These are phyloP conservation scores for Alternaria arbusti DNA, from an alignment of 2,329 filamentous ascomycete genomes.

Conservation along the genomic window DNA sequence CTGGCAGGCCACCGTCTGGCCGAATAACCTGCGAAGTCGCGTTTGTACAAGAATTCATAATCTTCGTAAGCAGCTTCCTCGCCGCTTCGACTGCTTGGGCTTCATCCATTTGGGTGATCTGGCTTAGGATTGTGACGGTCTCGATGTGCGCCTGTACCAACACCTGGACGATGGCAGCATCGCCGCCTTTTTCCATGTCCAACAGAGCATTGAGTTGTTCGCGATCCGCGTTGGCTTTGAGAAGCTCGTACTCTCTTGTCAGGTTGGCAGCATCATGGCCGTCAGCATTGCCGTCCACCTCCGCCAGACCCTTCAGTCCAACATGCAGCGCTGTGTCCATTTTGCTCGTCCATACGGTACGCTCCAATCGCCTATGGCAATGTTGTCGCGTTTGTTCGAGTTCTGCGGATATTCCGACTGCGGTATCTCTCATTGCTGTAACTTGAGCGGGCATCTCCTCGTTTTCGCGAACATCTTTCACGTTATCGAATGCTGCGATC, in stretches of 20 bases:
- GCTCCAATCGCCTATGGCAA: slow-evolving; percentile 82
- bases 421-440: slow-evolving; percentile 80
- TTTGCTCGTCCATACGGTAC: slow-evolving; percentile 83
- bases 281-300: slow-evolving; percentile 69
- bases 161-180: slow-evolving; percentile 79
- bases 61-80: slow-evolving; percentile 74
- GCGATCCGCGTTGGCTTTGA: slow-evolving; percentile 81
- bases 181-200: slow-evolving; percentile 83
- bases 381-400: slow-evolving; percentile 90
- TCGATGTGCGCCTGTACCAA: slow-evolving; percentile 92
- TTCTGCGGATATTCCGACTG: slow-evolving; percentile 85
- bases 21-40: slow-evolving; percentile 86
- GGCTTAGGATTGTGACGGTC: slow-evolving; percentile 80
- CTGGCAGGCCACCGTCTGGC: slow-evolving; percentile 74
- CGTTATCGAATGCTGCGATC: slow-evolving; percentile 87
- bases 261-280: slow-evolving; percentile 73
- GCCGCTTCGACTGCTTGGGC: slow-evolving; percentile 82
- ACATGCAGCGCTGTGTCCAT: slow-evolving; percentile 89
- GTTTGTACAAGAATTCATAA: slow-evolving; percentile 77
- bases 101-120: slow-evolving; percentile 82
- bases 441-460: slow-evolving; percentile 67
- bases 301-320: slow-evolving; percentile 77
- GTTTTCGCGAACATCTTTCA: slow-evolving; percentile 74
- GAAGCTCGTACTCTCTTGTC: slow-evolving; percentile 80
- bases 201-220: slow-evolving; percentile 79